Evolutionary conservation across 2,329 filamentous ascomycete genomes (phyloP).

Genomic region (Thielaviopsis euricoi): DNA sequence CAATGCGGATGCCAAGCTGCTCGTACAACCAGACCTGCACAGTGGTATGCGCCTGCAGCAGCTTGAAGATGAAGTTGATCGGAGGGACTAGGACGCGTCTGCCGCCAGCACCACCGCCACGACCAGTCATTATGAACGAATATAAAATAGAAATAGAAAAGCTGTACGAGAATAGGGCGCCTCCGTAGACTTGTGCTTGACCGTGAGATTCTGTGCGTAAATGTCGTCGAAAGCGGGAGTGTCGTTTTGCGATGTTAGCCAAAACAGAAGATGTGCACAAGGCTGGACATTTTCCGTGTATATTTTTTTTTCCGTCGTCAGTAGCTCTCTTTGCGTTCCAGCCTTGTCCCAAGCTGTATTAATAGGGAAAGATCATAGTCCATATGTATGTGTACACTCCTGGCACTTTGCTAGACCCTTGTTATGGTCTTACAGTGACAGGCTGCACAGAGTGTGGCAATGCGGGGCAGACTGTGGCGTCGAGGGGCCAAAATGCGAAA

Average conservation of each 20-base stretch:
- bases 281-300: neutral
- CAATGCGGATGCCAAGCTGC: conserved; percentile 83
- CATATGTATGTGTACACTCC: neutral
- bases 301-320: neutral
- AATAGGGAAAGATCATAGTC: neutral
- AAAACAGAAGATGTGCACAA: neutral
- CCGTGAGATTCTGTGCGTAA: neutral
- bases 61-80: conserved; percentile 50
- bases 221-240: neutral
- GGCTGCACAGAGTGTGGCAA: neutral
- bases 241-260: neutral
- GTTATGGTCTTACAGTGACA: no score
- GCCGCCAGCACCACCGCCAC: conserved; percentile 37
- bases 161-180: neutral
- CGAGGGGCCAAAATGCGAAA: conserved; percentile 4
- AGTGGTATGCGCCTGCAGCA: conserved; percentile 63
- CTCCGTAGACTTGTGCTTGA: neutral
- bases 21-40: conserved; percentile 96
- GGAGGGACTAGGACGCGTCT: conserved; percentile 44
- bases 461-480: conserved; percentile 5
- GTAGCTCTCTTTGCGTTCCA: neutral
- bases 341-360: conserved; percentile 1
- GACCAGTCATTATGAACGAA: conserved; percentile 35
- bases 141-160: neutral
- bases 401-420: no score